Conservation (phyloP, 768 basidiomycete species). For the Daedaleopsis nitida region DNA sequence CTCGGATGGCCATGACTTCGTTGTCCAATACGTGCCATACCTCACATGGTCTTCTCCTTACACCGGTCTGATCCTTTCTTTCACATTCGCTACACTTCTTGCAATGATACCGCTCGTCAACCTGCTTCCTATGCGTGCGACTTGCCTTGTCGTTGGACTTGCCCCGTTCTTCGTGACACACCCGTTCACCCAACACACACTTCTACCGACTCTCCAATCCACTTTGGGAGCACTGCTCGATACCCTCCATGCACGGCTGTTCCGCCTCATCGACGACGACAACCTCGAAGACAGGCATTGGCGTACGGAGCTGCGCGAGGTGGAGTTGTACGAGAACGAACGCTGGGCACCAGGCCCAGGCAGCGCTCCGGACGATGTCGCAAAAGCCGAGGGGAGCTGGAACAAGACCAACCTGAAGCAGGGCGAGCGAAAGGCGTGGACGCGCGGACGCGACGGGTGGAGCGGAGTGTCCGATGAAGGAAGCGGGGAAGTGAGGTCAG, state of each 20-base stretch:
- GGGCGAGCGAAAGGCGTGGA: constrained; percentile 66
- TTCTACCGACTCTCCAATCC: constrained; percentile 35
- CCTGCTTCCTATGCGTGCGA: constrained; percentile 41
- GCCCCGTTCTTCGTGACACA: constrained; percentile 55
- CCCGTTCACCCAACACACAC: constrained; percentile 39
- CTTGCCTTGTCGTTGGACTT: constrained; percentile 55
- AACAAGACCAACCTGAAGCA: constrained; percentile 38
- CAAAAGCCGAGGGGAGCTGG: constrained; percentile 34
- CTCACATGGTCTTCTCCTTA: constrained; percentile 54
- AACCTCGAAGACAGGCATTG: constrained; percentile 64
- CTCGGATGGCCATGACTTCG: constrained; percentile 59
- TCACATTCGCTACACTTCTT: constrained; percentile 47
- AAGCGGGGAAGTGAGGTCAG: constrained; percentile 65
- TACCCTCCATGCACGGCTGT: constrained; percentile 23
- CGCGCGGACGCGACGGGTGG: constrained; percentile 72
- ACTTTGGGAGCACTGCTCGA: constrained; percentile 18
- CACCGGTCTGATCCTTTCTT: constrained; percentile 53
- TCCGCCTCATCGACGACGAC: constrained; percentile 60
- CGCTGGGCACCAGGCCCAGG: constrained; percentile 42
- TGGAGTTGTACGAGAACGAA: constrained; percentile 85
- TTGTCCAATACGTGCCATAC: constrained; percentile 53
- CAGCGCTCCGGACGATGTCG: constrained; percentile 20
- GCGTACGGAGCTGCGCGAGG: constrained; percentile 62
- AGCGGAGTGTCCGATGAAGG: constrained; percentile 50
- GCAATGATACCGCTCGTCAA: constrained; percentile 30